Evolutionary conservation across 1,284 basidiomycete genomes (phyloP), one percentile per base, ranked within the genome.

Genomic region (Ganoderma lingzhi): DNA sequence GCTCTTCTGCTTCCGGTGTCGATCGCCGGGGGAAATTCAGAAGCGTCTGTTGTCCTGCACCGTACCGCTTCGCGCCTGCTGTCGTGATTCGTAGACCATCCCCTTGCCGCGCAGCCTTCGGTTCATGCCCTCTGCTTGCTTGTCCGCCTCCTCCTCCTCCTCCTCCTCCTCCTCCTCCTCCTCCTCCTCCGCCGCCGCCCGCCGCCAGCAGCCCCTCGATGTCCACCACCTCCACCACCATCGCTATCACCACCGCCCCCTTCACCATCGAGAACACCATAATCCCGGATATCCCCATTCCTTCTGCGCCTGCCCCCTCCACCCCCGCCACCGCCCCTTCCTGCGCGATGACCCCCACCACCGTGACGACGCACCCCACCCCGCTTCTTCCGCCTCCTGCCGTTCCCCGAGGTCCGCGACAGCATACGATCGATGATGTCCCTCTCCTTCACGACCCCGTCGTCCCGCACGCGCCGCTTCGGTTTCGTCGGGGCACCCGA

Each of bases 381-480:
- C n/a, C 62, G 58, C 55, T 63, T 39, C 41, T 30, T 61, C 23
- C 53, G 51, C 45, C 15, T 73, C 48, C 53, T 51, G 6, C 63
- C 63, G 28, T 42, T 63, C 15, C 28, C 55, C 8, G 70, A 42
- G 23, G 76, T 77, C 37, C 78, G 71, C 12, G 77, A 72, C 32
- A 78, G 63, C 78, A 78, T 78, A 0, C 75, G 70, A 62, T 78
- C 78, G 32, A 78, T 76, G 6, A 74, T 37, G 53, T 78, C 75
- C 32, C 71, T 70, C 62, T 77, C 78, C 60, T 62, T 69, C 15
- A 69, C 75, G 39, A 72, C 73, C 14, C 67, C 71, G 14, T 67
- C 48, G 44, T 66, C 62, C 58, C 56, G 56, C 63, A 55, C 19
- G 1, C n/a, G n/a, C n/a, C 58, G 37, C 28, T 17, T 63, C 32